These are phyloP conservation scores for Botryotinia calthae DNA, from an alignment of 2,329 filamentous ascomycete genomes.

Conservation along the genomic window DNA sequence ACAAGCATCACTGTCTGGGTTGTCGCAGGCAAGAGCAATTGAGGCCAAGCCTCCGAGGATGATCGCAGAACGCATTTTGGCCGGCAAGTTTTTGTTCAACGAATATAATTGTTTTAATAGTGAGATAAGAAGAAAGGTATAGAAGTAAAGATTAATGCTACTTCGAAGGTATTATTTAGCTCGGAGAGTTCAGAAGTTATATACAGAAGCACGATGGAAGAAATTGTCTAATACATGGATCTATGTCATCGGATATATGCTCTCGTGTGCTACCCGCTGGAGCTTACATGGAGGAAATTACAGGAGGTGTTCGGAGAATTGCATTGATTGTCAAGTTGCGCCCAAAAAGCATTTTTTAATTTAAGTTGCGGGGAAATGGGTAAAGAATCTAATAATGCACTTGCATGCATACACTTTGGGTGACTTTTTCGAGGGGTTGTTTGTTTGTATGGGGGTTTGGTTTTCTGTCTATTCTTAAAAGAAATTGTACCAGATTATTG, in stretches of 20 bases:
- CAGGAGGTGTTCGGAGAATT: background rate
- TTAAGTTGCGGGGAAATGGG: background rate
- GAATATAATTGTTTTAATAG: background rate
- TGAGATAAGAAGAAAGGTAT: background rate
- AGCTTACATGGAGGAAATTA: background rate
- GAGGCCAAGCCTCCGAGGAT: constrained; percentile 23
- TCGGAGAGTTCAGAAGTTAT: background rate
- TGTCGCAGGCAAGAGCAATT: constrained; percentile 25
- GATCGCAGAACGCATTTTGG: constrained; percentile 25
- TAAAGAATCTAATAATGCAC: background rate
- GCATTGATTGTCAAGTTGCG: background rate
- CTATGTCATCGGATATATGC: background rate
- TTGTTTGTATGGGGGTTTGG: background rate
- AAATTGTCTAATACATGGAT: background rate
- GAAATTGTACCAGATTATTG: background rate
- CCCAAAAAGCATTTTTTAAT: background rate
- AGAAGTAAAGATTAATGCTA: background rate
- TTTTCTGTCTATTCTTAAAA: background rate
- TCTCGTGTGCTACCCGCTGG: background rate
- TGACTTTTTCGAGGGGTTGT: background rate
- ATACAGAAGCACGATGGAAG: background rate
- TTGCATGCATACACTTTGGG: background rate
- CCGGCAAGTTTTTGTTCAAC: constrained; percentile 14
- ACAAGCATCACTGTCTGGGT: constrained; percentile 25
- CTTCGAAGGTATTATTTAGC: background rate